Evolutionary conservation across 495 filamentous ascomycete species (phyloP).

Genomic region (Trypethelium eluteriae): DNA sequence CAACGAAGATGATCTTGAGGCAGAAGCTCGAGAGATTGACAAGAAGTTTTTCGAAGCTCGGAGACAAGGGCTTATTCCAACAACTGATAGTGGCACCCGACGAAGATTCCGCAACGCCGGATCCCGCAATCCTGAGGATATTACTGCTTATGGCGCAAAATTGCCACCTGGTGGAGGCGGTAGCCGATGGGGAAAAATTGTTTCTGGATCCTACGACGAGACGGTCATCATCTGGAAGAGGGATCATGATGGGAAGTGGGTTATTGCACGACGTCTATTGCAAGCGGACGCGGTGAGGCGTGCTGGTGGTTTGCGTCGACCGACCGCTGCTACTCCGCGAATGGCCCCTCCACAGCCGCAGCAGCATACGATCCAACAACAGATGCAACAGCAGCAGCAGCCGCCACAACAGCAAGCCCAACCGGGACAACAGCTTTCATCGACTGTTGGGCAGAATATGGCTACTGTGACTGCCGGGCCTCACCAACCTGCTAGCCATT

Average conservation of each 20-base stretch:
- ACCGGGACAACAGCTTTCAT: slow-evolving; percentile 28
- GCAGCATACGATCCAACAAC: slow-evolving; percentile 18
- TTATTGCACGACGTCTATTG: slow-evolving; percentile 57
- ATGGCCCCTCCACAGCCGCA: slow-evolving; percentile 10
- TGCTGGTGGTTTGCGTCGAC: slow-evolving; percentile 27
- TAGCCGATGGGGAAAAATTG: slow-evolving; percentile 76
- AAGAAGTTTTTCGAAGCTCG: slow-evolving; percentile 62
- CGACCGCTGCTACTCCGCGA: slow-evolving; percentile 18
- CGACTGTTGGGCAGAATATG: not conserved
- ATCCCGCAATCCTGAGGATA: slow-evolving; percentile 64
- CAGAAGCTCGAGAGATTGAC: slow-evolving; percentile 67
- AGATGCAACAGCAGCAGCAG: slow-evolving; percentile 20
- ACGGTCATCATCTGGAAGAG: slow-evolving; percentile 90
- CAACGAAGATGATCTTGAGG: slow-evolving; percentile 59
- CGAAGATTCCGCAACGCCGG: slow-evolving; percentile 52
- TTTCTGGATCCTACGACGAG: slow-evolving; percentile 93
- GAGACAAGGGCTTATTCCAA: slow-evolving; percentile 43
- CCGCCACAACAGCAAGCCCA: slow-evolving; percentile 23
- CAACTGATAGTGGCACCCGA: slow-evolving; percentile 43
- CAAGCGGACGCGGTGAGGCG: slow-evolving; percentile 55
- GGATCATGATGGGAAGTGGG: slow-evolving; percentile 79
- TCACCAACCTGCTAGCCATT: not conserved
- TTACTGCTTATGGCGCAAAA: slow-evolving; percentile 69
- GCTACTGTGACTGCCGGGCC: not conserved
- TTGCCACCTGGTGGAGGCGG: slow-evolving; percentile 85